Conservation (phyloP, 495 filamentous ascomycete genomes). For the Tetracladium setigerum region DNA sequence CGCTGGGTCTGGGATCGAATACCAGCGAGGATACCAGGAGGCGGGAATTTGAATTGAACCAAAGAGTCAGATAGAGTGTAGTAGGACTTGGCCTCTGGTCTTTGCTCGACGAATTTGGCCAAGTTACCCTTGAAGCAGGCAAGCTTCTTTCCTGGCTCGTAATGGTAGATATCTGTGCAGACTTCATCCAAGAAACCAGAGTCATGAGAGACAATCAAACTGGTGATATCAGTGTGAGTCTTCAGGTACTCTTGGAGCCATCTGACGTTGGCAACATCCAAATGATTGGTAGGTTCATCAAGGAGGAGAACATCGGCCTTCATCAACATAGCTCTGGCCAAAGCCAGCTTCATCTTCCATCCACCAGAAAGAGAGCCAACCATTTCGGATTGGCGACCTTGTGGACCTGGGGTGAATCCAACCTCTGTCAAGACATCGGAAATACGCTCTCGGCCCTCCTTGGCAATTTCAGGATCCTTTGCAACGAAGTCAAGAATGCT, state of each 20-base stretch:
- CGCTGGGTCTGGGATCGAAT: constrained; percentile 90
- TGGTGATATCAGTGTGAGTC: constrained; percentile 92
- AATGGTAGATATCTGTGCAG: constrained; percentile 99
- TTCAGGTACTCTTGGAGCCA: constrained; percentile 96
- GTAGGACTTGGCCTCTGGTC: constrained; percentile 96
- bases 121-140: constrained; percentile 93
- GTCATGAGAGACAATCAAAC: constrained; percentile 96
- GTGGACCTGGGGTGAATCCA: constrained; percentile 83
- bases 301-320: constrained; percentile 91
- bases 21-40: constrained; percentile 87
- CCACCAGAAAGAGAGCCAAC: constrained; percentile 97
- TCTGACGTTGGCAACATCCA: constrained; percentile 92
- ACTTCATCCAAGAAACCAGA: constrained; percentile 94
- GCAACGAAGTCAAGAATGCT: constrained; percentile 87
- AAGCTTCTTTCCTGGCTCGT: constrained; percentile 91
- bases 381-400: constrained; percentile 76
- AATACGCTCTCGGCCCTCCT: constrained; percentile 72
- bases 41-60: constrained; percentile 95
- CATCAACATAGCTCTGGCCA: constrained; percentile 94
- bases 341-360: constrained; percentile 99
- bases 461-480: constrained; percentile 73
- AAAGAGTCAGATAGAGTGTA: constrained; percentile 90
- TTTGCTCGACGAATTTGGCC: constrained; percentile 80
- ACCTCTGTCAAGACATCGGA: constrained; percentile 78
- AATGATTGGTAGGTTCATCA: constrained; percentile 98